Evolutionary conservation across 176 grass and related monocot genomes (phyloP), one percentile per base, ranked within the genome.

Genomic region (Oryza longistaminata): DNA sequence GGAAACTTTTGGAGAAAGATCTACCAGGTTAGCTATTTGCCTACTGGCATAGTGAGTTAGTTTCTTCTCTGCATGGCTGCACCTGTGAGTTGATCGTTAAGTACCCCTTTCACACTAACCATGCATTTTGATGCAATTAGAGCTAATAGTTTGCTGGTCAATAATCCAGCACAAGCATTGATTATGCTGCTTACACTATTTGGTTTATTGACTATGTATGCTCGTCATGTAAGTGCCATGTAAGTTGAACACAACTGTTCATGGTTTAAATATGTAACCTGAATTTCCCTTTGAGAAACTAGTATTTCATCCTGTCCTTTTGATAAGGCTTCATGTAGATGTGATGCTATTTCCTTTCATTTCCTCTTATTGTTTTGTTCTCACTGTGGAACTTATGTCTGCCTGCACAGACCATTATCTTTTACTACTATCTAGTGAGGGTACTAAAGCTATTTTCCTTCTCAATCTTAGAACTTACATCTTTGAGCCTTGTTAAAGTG

Each of bases 1-100:
- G 95, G 92, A 93, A 91, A 84, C 75, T 97, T 76, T 66, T 97
- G 64, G 92, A 94, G 82, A 93, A 93, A 69, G 90, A 97, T 76
- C 80, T 97, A 80, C 95, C 95, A 87, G 95, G 95, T 97, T 81
- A 76, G 66, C 33, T 73, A 35, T 80, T 55, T 53, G 58, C 27
- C 33, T 68, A 34, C 71, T 60, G 43, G 45, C 37, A 37, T 50
- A 76, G 11, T 64, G 43, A 15, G 2, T 46, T 80, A 46, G 4
- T 68, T 58, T 72, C 6, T 68, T 34, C 2, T 26, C 11, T 44
- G 22, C 46, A 48, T 19, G 15, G 1, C 16, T 53, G 5, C 45
- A 11, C 19, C n/a, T 26, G n/a, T 71, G 42, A 83, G 39, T 64
- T 83, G 13, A 21, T 43, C 27, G 64, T 62, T 62, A 17, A 22